phyloP scores from a whole-genome alignment of 208 protist genomes.

The Crithidia fasciculata region DNA sequence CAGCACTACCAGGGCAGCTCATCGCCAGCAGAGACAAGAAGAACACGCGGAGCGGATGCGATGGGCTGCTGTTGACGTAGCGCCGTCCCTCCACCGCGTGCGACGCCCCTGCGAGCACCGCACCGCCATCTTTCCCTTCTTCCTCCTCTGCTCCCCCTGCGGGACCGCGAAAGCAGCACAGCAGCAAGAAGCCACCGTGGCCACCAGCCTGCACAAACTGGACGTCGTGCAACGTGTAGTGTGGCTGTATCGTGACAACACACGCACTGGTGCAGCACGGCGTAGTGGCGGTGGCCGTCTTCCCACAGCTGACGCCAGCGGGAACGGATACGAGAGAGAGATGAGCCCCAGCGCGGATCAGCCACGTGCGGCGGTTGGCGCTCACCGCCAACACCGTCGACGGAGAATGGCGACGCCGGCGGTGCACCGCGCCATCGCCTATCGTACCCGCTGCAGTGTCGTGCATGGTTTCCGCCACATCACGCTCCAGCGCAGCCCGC shows the following conservation, averaged over 20 bases:
- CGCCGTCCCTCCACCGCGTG: background rate
- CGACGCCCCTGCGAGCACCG: background rate
- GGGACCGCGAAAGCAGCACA: conserved; percentile 11
- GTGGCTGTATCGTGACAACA: conserved; percentile 1
- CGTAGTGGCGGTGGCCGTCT: background rate
- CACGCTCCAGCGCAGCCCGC: background rate
- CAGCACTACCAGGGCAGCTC: background rate
- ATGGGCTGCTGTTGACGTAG: conserved; percentile 11
- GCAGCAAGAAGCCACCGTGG: conserved; percentile 29
- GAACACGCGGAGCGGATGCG: conserved; percentile 10
- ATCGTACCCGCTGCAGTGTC: too few species aligned
- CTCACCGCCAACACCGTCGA: conserved; percentile 21
- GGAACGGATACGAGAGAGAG: conserved; percentile 22
- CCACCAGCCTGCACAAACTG: conserved; percentile 23
- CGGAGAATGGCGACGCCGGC: conserved; percentile 8
- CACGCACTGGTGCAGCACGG: background rate
- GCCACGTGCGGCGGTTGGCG: conserved; percentile 30
- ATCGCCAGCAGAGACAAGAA: conserved; percentile 30
- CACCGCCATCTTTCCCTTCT: background rate
- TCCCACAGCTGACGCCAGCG: background rate
- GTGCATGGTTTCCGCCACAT: background rate
- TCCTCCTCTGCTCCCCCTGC: background rate
- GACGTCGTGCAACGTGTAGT: conserved; percentile 15
- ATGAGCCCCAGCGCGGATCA: conserved; percentile 5
- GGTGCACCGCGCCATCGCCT: background rate